Percentiles rank a stretch among this genome's conserved stretches.
phyloP scores from a whole-genome alignment of 352 stramenopile species.

The Elongisporangium senticosum region DNA sequence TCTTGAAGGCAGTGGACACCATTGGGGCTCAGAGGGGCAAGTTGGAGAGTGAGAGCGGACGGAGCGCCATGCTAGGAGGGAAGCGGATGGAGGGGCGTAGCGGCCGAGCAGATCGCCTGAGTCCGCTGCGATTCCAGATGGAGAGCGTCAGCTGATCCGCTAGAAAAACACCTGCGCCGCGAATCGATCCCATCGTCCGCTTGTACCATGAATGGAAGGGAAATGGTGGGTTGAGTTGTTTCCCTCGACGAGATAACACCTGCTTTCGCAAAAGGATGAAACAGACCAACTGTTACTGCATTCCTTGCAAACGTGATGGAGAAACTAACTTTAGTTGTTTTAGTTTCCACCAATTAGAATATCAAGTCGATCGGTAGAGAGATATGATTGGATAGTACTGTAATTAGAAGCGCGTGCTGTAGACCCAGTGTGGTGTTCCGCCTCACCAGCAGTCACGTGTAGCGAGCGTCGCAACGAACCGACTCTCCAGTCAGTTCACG shows the following conservation, averaged over 20 bases:
- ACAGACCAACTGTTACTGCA: background rate
- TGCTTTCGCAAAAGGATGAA: background rate
- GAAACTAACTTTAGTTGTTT: background rate
- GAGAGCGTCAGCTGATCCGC: background rate
- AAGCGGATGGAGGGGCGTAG: background rate
- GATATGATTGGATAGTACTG: background rate
- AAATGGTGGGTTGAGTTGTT: background rate
- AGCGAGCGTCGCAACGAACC: background rate
- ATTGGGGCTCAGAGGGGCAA: background rate
- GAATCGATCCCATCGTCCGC: background rate
- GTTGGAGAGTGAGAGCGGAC: background rate
- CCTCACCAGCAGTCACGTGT: background rate
- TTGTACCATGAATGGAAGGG: background rate
- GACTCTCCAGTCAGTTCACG: background rate
- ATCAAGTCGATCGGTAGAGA: background rate
- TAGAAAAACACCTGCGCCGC: background rate
- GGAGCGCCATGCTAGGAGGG: too few species aligned
- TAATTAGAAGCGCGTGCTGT: background rate
- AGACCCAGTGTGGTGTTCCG: background rate
- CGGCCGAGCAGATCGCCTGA: background rate
- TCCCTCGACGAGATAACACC: background rate
- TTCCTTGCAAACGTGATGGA: background rate
- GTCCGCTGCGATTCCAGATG: background rate
- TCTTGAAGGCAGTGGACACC: background rate
- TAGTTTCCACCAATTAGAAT: background rate